Percentiles rank a stretch among this genome's conserved stretches.
Evolutionary conservation across 495 filamentous ascomycete genomes (phyloP).

Genomic region (Aspergillus wentii): DNA sequence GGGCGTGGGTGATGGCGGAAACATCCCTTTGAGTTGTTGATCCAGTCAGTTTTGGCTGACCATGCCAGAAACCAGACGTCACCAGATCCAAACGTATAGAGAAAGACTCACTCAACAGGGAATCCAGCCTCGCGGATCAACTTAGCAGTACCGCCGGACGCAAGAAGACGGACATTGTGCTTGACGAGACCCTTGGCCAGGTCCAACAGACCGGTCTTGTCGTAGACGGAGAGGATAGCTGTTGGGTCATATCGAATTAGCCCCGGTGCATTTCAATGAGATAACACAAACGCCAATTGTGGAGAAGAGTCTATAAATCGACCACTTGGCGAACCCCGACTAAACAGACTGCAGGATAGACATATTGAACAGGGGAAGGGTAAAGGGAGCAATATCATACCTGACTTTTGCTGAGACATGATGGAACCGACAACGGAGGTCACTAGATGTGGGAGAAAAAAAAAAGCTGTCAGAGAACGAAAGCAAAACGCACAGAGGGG

Average conservation of each 20-base stretch:
- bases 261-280: constrained; percentile 4
- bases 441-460: constrained; percentile 9
- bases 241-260: constrained; percentile 16
- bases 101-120: constrained; percentile 70
- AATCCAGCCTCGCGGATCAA: constrained; percentile 95
- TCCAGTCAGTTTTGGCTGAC: constrained; percentile 1
- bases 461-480: constrained; percentile 17
- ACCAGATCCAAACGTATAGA: no score
- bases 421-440: constrained; percentile 12
- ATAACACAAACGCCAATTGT: background rate
- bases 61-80: no score
- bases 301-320: no score
- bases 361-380: background rate
- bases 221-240: constrained; percentile 96
- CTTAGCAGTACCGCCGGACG: constrained; percentile 88
- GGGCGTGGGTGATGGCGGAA: constrained; percentile 95
- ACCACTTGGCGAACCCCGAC: no score
- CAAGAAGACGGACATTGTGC: constrained; percentile 86
- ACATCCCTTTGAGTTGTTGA: constrained; percentile 64
- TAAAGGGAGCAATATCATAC: constrained; percentile 2
- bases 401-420: constrained; percentile 6
- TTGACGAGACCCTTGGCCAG: constrained; percentile 90
- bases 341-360: no score
- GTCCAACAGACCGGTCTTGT: constrained; percentile 96
- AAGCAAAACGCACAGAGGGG: constrained; percentile 4